phyloP scores from a whole-genome alignment of 768 basidiomycete genomes.

The Tricholoma saponaceum region DNA sequence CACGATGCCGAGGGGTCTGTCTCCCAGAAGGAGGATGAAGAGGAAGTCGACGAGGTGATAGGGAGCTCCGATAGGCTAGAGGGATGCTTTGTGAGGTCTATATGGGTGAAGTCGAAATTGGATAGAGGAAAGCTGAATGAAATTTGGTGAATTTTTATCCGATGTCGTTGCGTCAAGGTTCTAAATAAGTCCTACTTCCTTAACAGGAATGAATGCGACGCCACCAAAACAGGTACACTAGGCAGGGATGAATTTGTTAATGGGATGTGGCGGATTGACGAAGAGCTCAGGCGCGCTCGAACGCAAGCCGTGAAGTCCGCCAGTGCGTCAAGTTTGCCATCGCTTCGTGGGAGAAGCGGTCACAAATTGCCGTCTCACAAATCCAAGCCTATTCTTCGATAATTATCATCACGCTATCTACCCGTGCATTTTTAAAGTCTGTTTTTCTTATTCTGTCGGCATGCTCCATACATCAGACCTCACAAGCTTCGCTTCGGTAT shows the following conservation, averaged over 20 bases:
- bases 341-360: conserved; percentile 17
- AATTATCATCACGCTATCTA: conserved; percentile 6
- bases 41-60: conserved; percentile 29
- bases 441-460: not conserved
- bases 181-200: not conserved
- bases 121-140: conserved; percentile 46
- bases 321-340: conserved; percentile 18
- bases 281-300: conserved; percentile 68
- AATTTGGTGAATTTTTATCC: conserved; percentile 54
- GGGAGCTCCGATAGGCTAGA: conserved; percentile 46
- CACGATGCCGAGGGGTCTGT: conserved; percentile 11
- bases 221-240: conserved; percentile 48
- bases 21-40: conserved; percentile 15
- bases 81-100: conserved; percentile 49
- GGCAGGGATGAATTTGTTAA: conserved; percentile 63
- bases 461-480: too few relatives aligned
- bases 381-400: conserved; percentile 27
- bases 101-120: conserved; percentile 63
- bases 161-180: not conserved
- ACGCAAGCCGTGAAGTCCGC: conserved; percentile 30
- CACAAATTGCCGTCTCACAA: conserved; percentile 15
- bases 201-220: conserved; percentile 69
- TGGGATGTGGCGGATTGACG: conserved; percentile 87
- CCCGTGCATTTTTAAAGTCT: not conserved
- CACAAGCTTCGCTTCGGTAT: too few relatives aligned